phyloP scores from a whole-genome alignment of 768 basidiomycete genomes.

The Lactarius sp. region DNA sequence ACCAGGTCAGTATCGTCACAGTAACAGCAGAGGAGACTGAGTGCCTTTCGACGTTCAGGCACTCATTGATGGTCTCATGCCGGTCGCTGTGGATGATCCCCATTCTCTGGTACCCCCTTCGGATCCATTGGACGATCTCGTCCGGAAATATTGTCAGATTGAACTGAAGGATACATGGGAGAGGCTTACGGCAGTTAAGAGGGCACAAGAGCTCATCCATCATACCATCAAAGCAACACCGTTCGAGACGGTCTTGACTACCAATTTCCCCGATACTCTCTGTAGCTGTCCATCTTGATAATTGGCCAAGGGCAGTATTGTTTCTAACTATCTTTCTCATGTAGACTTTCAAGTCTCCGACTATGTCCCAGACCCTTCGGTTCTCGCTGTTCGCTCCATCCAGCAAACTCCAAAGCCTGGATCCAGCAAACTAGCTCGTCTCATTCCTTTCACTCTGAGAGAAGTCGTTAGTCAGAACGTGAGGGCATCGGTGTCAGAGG shows the following conservation, averaged over 20 bases:
- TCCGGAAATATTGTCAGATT: background rate
- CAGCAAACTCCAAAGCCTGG: constrained; percentile 12
- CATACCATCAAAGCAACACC: background rate
- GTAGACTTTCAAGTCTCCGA: background rate
- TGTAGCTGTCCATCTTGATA: constrained; percentile 1
- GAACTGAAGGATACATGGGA: constrained; percentile 3
- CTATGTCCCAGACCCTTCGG: background rate
- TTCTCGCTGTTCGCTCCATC: constrained; percentile 13
- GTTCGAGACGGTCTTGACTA: background rate
- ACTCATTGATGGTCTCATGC: constrained; percentile 9
- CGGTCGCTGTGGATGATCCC: constrained; percentile 15
- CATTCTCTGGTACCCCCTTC: constrained; percentile 17
- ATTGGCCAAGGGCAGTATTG: background rate
- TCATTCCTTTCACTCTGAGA: background rate
- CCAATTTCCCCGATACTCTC: background rate
- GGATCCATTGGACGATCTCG: constrained; percentile 19
- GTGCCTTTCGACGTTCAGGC: background rate
- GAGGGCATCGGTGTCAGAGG: background rate
- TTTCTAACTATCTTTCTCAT: background rate
- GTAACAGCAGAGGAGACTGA: background rate
- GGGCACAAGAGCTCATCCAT: constrained; percentile 7
- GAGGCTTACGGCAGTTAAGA: background rate
- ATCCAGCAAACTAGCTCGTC: background rate
- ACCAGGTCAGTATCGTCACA: constrained; percentile 12
- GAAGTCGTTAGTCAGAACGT: background rate